These are phyloP conservation scores for Xylariaceae sp. DNA, from an alignment of 2,329 filamentous ascomycete species.

Conservation along the genomic window DNA sequence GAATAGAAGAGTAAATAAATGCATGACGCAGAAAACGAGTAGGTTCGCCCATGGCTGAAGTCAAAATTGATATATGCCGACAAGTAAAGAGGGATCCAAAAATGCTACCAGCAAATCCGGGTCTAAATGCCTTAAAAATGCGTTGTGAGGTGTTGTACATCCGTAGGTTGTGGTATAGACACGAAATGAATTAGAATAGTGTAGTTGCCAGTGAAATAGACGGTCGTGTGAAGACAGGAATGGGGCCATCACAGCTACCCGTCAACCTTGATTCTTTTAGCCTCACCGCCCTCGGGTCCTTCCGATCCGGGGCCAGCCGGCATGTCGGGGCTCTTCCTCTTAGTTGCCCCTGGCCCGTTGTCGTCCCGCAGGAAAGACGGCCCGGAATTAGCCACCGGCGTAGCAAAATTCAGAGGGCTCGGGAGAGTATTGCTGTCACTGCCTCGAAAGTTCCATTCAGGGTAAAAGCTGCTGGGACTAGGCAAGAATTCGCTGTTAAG, in stretches of 20 bases:
- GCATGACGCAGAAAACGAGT: slow-evolving; percentile 32
- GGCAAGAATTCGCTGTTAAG: slow-evolving; percentile 85
- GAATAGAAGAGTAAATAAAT: slow-evolving; percentile 20
- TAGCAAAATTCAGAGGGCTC: slow-evolving; percentile 90
- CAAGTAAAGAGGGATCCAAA: slow-evolving; percentile 27
- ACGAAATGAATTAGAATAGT: slow-evolving; percentile 10
- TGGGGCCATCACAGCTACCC: slow-evolving; percentile 32
- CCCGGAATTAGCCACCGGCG: slow-evolving; percentile 67
- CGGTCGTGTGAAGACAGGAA: background rate
- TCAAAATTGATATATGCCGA: slow-evolving; percentile 26
- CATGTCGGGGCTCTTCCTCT: slow-evolving; percentile 61
- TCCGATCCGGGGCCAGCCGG: slow-evolving; percentile 46
- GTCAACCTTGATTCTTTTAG: slow-evolving; percentile 58
- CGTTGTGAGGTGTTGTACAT: slow-evolving; percentile 29
- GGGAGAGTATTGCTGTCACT: slow-evolving; percentile 83
- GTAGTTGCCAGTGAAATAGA: slow-evolving; percentile 2
- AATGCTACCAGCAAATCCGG: slow-evolving; percentile 9
- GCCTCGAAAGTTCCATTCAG: slow-evolving; percentile 79
- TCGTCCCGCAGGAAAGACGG: slow-evolving; percentile 67
- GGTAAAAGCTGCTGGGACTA: slow-evolving; percentile 89
- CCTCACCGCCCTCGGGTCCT: slow-evolving; percentile 48
- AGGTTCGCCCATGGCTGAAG: slow-evolving; percentile 18
- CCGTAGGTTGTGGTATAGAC: slow-evolving; percentile 18
- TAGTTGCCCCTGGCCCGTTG: slow-evolving; percentile 40
- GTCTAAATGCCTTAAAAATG: slow-evolving; percentile 13